A percentile compares a stretch with the other conserved stretches of the same genome.
Evolutionary conservation across 176 grass and related monocot species (phyloP).

Genomic region (Paspalum vaginatum): DNA sequence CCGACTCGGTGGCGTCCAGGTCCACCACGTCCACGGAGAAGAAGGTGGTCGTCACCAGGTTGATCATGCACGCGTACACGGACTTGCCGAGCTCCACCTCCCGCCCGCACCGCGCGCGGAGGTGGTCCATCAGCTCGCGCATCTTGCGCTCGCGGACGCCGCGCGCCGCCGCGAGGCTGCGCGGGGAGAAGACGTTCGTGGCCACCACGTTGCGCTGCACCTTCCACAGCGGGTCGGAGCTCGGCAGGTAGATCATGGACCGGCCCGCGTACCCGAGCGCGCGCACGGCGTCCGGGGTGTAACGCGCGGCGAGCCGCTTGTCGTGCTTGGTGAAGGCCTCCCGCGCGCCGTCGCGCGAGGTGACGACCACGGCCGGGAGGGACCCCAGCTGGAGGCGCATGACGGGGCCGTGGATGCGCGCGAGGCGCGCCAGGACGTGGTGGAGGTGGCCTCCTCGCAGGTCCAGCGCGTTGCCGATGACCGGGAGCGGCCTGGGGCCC

Average conservation of each 20-base stretch:
- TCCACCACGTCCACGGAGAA: slow-evolving; percentile 48
- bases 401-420: slow-evolving; percentile 34
- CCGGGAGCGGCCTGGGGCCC: slow-evolving; percentile 32
- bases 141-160: slow-evolving; percentile 32
- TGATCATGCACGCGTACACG: slow-evolving; percentile 29
- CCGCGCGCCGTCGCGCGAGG: slow-evolving; percentile 29
- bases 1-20: not conserved
- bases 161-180: slow-evolving; percentile 17
- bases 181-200: slow-evolving; percentile 33
- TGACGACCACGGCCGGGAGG: slow-evolving; percentile 34
- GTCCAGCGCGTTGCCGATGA: slow-evolving; percentile 45
- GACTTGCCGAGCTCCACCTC: not conserved
- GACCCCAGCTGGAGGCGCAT: slow-evolving; percentile 42
- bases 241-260: slow-evolving; percentile 31
- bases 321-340: slow-evolving; percentile 41
- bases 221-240: slow-evolving; percentile 38
- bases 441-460: slow-evolving; percentile 31
- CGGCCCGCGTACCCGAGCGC: slow-evolving; percentile 6
- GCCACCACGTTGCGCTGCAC: slow-evolving; percentile 28
- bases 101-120: not conserved
- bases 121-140: not conserved
- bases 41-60: slow-evolving; percentile 29
- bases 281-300: slow-evolving; percentile 23
- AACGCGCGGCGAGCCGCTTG: slow-evolving; percentile 22
- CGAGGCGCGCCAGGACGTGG: slow-evolving; percentile 40